Conservation (phyloP, 176 grass and related monocot genomes). For the Phoenix dactylifera region DNA sequence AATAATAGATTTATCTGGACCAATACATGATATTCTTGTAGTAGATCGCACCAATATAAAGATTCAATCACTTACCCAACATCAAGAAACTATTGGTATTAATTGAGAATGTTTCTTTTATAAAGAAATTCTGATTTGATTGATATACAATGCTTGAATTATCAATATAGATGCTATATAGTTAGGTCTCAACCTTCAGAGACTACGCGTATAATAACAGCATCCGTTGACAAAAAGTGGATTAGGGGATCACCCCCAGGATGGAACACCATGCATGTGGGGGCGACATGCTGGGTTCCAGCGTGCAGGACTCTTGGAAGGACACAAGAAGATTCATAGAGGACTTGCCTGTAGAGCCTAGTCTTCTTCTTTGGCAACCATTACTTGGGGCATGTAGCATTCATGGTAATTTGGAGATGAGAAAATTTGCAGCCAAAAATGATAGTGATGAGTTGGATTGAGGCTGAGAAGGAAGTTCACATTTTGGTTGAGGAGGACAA, state of each 20-base stretch:
- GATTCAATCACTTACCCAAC: no score
- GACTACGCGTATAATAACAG: no score
- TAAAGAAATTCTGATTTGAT: no score
- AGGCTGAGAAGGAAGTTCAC: conserved; percentile 47
- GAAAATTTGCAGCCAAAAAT: conserved; percentile 69
- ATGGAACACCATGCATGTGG: conserved; percentile 75
- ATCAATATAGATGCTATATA: no score
- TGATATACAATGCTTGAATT: no score
- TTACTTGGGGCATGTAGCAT: conserved; percentile 81
- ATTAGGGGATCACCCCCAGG: conserved; percentile 36
- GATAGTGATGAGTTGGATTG: conserved; percentile 85
- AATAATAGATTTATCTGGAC: no score
- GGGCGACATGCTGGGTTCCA: conserved; percentile 57
- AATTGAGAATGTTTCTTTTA: no score
- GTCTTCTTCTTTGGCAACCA: conserved; percentile 57
- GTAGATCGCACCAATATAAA: no score
- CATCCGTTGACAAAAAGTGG: not conserved
- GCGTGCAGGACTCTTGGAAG: conserved; percentile 32
- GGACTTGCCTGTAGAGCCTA: conserved; percentile 34
- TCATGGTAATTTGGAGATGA: conserved; percentile 44
- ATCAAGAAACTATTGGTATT: no score
- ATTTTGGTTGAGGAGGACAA: conserved; percentile 24
- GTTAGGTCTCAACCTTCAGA: no score
- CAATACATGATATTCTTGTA: no score
- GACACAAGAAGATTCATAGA: conserved; percentile 62